Evolutionary conservation across 2,329 filamentous ascomycete genomes (phyloP).

Genomic region (Cladosporium oxysporum): DNA sequence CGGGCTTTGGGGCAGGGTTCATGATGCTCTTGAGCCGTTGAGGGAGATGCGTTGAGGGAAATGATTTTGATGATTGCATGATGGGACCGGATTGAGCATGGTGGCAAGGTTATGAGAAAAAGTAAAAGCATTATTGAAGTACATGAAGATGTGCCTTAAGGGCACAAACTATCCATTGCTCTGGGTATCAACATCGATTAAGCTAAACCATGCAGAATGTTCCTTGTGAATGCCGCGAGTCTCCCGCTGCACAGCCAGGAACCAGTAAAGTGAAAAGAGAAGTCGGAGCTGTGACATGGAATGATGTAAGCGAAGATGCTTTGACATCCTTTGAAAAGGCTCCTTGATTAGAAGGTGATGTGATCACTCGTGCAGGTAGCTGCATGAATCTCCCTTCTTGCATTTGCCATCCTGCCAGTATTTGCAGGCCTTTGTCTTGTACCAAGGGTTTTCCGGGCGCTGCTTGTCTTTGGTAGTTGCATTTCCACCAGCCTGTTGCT

Average conservation of each 20-base stretch:
- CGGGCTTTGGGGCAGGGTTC: conserved; percentile 53
- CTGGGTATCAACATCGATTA: neutral
- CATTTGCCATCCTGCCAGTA: conserved; percentile 58
- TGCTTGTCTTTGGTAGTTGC: conserved; percentile 24
- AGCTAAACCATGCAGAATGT: neutral
- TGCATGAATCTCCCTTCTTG: conserved; percentile 45
- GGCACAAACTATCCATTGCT: neutral
- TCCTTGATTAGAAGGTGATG: neutral
- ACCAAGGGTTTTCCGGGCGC: conserved; percentile 30
- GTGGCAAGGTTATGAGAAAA: neutral
- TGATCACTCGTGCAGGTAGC: conserved; percentile 34
- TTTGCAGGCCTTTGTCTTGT: conserved; percentile 47
- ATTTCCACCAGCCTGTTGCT: conserved; percentile 22
- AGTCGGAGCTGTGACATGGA: neutral
- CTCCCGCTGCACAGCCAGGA: neutral
- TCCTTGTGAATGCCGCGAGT: neutral
- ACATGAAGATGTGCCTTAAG: neutral
- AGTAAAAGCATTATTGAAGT: conserved; percentile 7
- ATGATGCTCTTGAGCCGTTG: conserved; percentile 44
- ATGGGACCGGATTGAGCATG: neutral
- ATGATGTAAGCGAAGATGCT: neutral
- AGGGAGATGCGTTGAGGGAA: conserved; percentile 27
- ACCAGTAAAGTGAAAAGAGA: neutral
- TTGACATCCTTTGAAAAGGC: neutral
- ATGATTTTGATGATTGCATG: neutral